These are phyloP conservation scores for Penicillium frequentans DNA, from an alignment of 2,329 filamentous ascomycete genomes.

Conservation along the genomic window DNA sequence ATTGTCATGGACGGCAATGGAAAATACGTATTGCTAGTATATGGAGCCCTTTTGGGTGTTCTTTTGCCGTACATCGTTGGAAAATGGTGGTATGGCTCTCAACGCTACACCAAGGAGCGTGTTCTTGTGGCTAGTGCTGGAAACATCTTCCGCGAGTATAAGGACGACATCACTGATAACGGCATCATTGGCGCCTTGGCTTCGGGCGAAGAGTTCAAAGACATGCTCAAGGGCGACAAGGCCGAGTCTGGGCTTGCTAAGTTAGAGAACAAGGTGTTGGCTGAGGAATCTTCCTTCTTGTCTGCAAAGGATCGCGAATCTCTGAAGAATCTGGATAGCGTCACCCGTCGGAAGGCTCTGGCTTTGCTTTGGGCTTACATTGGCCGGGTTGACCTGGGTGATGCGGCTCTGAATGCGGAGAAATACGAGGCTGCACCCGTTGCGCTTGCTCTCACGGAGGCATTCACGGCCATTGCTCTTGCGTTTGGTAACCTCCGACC, in stretches of 20 bases:
- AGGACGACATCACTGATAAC: constrained; percentile 76
- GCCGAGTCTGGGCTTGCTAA: constrained; percentile 78
- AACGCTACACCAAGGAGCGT: constrained; percentile 88
- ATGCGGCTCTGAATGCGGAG: constrained; percentile 72
- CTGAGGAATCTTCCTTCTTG: constrained; percentile 59
- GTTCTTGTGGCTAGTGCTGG: constrained; percentile 92
- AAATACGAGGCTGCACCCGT: constrained; percentile 90
- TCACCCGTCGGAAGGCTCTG: constrained; percentile 78
- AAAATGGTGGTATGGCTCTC: constrained; percentile 98
- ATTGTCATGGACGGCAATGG: constrained; percentile 91
- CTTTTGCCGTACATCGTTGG: constrained; percentile 90
- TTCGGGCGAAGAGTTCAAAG: constrained; percentile 80
- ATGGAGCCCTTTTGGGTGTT: constrained; percentile 83
- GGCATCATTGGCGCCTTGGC: constrained; percentile 80
- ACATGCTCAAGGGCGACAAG: constrained; percentile 72
- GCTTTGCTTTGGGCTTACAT: constrained; percentile 94
- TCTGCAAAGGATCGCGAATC: constrained; percentile 71
- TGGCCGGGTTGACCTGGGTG: constrained; percentile 80
- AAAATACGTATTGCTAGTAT: constrained; percentile 90
- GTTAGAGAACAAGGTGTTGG: constrained; percentile 77
- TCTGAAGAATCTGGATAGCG: constrained; percentile 77
- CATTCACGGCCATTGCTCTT: constrained; percentile 82
- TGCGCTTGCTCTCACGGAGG: constrained; percentile 79
- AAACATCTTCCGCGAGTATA: constrained; percentile 90
- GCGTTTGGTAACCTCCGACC: constrained; percentile 83